Base-by-base conservation (phyloP, 2,329 filamentous ascomycete species). In the Fusarium dimerum region DNA sequence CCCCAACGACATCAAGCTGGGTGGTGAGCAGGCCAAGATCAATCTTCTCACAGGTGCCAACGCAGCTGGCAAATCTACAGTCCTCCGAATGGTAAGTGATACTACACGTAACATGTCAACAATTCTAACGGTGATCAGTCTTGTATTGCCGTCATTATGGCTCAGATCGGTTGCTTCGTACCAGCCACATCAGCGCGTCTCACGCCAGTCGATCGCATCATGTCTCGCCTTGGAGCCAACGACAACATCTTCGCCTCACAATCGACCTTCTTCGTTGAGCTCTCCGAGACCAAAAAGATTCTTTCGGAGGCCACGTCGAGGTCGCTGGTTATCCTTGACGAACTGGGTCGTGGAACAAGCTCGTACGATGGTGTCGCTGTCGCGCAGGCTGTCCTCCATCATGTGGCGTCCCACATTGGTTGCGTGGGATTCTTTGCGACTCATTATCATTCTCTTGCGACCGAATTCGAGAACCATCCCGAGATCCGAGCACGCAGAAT, bases 211-310 rank as follows among this genome's bases (percentile, higher is more conserved):
- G 94, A 99, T 69, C 90, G 94, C 49, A 97, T 99, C 77, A 99
- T 99, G 94, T 97, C 93, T 10, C 90, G 94, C 43, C 84, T 99
- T 0, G 94, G 94, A 10, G 94, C 94, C 44, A 96, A 97, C 66
- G 94, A 99, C 83, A 97, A 97, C 72, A 99, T 99, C 64, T 97
- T 99, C 68, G 94, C 93, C 1, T 90, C 93, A 0, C 94, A 99
- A 71, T 96, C 90, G 13, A 99, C 94, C 3, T 99, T 99, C 78
- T 97, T 99, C 67, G 93, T 99, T 29, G 94, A 99, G 73, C 78
- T 99, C 2, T 92, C 92, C 0, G 94, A 99, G 71, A 99, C 94
- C 0, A 96, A 97, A 77, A 97, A 97, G 79, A 99, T 99, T 46
- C 80, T 99, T 1, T 86, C 90, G 0, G 94, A 97, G 74, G 94